phyloP scores from a whole-genome alignment of 352 stramenopile genomes.

The Blastocystis sp. region DNA sequence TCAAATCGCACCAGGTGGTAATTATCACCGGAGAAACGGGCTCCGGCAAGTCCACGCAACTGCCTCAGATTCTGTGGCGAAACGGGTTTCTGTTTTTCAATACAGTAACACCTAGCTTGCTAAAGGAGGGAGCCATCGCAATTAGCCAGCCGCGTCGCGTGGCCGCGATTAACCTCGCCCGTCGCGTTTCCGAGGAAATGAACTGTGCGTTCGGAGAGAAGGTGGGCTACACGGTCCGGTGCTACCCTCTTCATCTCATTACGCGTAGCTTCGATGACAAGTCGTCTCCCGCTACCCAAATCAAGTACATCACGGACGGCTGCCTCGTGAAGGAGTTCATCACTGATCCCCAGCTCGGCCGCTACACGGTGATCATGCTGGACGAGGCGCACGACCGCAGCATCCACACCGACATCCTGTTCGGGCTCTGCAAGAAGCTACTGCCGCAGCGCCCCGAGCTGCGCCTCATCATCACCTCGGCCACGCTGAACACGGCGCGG shows the following conservation, averaged over 20 bases:
- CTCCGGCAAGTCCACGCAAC: constrained; percentile 85
- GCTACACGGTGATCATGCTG: constrained; percentile 85
- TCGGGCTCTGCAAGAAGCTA: constrained; percentile 81
- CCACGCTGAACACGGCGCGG: constrained; percentile 84
- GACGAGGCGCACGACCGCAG: constrained; percentile 87
- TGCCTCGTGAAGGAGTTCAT: constrained; percentile 78
- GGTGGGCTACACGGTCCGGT: constrained; percentile 63
- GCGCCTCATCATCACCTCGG: constrained; percentile 85
- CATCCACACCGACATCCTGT: constrained; percentile 84
- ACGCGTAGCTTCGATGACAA: constrained; percentile 83
- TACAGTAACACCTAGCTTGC: constrained; percentile 19
- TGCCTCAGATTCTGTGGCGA: constrained; percentile 64
- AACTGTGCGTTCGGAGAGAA: constrained; percentile 71
- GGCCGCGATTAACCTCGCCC: constrained; percentile 88
- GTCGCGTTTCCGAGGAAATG: constrained; percentile 87
- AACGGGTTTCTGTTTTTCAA: neutral
- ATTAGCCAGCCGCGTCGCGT: constrained; percentile 85
- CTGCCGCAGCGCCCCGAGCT: constrained; percentile 76
- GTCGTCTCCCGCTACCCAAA: constrained; percentile 79
- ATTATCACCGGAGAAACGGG: constrained; percentile 90
- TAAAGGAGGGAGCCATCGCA: constrained; percentile 50
- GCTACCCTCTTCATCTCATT: constrained; percentile 45
- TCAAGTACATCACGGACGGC: constrained; percentile 86
- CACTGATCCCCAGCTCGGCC: constrained; percentile 76
- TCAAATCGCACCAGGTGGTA: constrained; percentile 47